Evolutionary conservation across 2,329 filamentous ascomycete genomes (phyloP).

Genomic region (Venturia carpophila): DNA sequence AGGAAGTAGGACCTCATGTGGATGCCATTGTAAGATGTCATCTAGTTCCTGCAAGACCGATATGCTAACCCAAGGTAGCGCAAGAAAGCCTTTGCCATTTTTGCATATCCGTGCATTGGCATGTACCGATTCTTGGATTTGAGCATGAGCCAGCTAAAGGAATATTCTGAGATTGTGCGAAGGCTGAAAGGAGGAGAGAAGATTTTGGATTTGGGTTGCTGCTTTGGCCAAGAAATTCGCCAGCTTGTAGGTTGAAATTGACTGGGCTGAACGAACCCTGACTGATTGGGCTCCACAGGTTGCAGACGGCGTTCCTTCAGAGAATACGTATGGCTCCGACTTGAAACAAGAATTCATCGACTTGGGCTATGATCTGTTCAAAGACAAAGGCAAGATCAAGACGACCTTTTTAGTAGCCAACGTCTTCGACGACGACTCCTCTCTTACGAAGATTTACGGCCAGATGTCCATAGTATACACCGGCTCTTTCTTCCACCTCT

Average conservation of each 20-base stretch:
- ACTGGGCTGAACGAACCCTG: neutral
- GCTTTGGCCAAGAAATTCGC: slow-evolving; percentile 40
- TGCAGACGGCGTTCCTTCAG: slow-evolving; percentile 29
- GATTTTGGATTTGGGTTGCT: slow-evolving; percentile 39
- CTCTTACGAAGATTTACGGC: slow-evolving; percentile 25
- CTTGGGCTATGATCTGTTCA: slow-evolving; percentile 40
- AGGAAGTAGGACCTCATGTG: slow-evolving; percentile 16
- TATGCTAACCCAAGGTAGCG: slow-evolving; percentile 11
- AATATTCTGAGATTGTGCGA: slow-evolving; percentile 29
- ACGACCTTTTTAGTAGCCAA: slow-evolving; percentile 47
- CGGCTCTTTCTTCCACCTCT: slow-evolving; percentile 38
- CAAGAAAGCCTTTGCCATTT: slow-evolving; percentile 17
- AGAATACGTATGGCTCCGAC: slow-evolving; percentile 35
- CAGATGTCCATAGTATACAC: slow-evolving; percentile 35
- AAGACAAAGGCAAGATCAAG: slow-evolving; percentile 33
- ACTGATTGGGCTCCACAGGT: neutral
- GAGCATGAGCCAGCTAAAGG: slow-evolving; percentile 24
- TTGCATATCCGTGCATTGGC: slow-evolving; percentile 31
- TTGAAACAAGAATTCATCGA: slow-evolving; percentile 41
- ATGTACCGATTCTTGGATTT: slow-evolving; percentile 32
- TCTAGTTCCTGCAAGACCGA: neutral
- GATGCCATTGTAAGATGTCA: slow-evolving; percentile 10
- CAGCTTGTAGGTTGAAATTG: slow-evolving; percentile 29
- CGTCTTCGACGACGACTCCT: slow-evolving; percentile 33
- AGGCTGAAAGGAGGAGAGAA: slow-evolving; percentile 30